Percentiles rank a stretch among this genome's conserved stretches.
Conservation (phyloP, 1,139 yeast genomes). For the Geotrichum cucujoidarum region DNA sequence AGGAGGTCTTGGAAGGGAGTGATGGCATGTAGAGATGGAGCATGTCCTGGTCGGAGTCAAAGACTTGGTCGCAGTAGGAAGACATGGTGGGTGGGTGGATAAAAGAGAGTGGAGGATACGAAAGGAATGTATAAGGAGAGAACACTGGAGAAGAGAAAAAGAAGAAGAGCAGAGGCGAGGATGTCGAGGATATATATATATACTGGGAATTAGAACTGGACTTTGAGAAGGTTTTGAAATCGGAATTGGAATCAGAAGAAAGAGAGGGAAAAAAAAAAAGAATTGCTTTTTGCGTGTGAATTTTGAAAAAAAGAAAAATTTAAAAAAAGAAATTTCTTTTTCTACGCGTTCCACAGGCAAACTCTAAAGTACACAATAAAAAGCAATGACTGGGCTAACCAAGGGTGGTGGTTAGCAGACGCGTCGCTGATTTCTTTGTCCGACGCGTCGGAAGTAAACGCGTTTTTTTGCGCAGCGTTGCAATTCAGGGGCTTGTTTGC, state of each 20-base stretch:
- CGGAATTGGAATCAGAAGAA: background rate
- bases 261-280: background rate
- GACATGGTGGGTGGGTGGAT: background rate
- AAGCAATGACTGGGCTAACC: too few relatives aligned
- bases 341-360: too few relatives aligned
- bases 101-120: background rate
- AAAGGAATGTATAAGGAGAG: constrained; percentile 6
- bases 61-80: constrained; percentile 11
- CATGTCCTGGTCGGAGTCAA: constrained; percentile 15
- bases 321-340: background rate
- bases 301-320: background rate
- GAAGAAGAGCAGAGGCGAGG: background rate
- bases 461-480: too few relatives aligned
- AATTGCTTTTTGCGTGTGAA: background rate
- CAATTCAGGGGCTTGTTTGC: too few relatives aligned
- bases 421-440: too few relatives aligned
- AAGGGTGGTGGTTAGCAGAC: too few relatives aligned
- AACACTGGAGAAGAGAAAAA: constrained; percentile 1
- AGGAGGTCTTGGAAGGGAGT: constrained; percentile 6
- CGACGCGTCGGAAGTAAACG: too few relatives aligned
- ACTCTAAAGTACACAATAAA: too few relatives aligned
- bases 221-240: background rate
- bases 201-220: too few relatives aligned
- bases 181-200: background rate
- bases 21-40: constrained; percentile 14